These are phyloP conservation scores for Scorias spongiosa DNA, from an alignment of 2,329 filamentous ascomycete species.

Conservation along the genomic window DNA sequence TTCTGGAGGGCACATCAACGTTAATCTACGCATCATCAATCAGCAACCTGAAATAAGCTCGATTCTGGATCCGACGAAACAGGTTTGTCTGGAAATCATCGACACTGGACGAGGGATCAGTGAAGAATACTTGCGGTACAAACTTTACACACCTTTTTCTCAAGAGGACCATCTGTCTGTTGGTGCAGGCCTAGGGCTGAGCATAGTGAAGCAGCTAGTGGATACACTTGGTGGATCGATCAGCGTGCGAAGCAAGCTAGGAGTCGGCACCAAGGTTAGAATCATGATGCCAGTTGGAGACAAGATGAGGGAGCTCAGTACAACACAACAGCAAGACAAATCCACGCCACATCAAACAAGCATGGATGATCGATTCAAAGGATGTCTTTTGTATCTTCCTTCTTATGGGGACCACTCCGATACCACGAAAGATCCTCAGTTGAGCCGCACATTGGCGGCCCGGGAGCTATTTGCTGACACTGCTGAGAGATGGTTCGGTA, in stretches of 20 bases:
- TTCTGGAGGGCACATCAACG: conserved; percentile 24
- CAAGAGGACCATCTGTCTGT: conserved; percentile 47
- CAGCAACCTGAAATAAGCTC: conserved; percentile 4
- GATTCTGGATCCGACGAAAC: conserved; percentile 7
- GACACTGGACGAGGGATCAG: conserved; percentile 55
- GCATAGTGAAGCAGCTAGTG: conserved; percentile 45
- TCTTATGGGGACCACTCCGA: conserved; percentile 2
- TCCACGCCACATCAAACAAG: conserved; percentile 2
- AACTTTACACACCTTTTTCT: conserved; percentile 47
- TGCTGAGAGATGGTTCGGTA: neutral
- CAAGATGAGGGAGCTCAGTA: neutral
- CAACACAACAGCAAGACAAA: conserved; percentile 6
- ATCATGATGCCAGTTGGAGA: conserved; percentile 30
- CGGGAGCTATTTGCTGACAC: neutral
- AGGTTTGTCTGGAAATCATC: conserved; percentile 21
- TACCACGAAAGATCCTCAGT: neutral
- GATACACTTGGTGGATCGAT: conserved; percentile 45
- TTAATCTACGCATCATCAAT: conserved; percentile 9
- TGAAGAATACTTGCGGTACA: conserved; percentile 43
- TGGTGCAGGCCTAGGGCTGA: conserved; percentile 50
- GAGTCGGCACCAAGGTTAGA: conserved; percentile 40
- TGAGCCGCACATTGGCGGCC: neutral
- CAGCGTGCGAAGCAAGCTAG: conserved; percentile 37
- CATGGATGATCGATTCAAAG: neutral
- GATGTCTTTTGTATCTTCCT: neutral